Evolutionary conservation across 176 grass and related monocot genomes (phyloP).

Genomic region (Otatea glauca): DNA sequence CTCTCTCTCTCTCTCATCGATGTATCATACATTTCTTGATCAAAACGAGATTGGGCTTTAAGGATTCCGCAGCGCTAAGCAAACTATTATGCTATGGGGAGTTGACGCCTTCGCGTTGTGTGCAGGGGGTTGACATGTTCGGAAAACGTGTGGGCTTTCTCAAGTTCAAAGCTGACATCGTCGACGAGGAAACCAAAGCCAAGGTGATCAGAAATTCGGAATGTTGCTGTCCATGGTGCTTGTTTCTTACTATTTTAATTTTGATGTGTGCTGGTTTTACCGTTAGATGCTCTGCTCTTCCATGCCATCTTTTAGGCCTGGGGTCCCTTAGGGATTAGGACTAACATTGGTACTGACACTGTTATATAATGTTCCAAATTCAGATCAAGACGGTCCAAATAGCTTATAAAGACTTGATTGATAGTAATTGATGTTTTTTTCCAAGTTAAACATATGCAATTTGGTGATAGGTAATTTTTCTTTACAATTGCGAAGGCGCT

Average conservation of each 20-base stretch:
- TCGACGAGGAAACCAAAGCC: conserved; percentile 75
- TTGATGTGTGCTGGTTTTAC: neutral
- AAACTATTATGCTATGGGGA: neutral
- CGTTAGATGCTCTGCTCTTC: neutral
- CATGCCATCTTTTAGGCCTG: neutral
- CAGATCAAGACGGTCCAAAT: neutral
- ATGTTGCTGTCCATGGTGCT: neutral
- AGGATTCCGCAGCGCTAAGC: neutral
- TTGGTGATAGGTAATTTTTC: neutral
- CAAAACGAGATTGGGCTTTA: conserved; percentile 20
- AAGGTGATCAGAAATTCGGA: conserved; percentile 52
- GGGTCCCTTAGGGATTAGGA: neutral
- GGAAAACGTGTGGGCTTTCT: conserved; percentile 83
- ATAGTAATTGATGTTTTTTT: neutral
- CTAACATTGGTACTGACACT: neutral
- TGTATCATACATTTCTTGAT: too few species aligned
- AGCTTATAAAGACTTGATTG: neutral
- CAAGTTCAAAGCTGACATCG: conserved; percentile 91
- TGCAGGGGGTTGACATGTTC: conserved; percentile 90
- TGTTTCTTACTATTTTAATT: neutral
- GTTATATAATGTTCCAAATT: neutral
- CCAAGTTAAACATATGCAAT: neutral
- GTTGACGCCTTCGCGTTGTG: neutral
- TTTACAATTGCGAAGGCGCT: neutral
- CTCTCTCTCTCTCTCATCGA: neutral